Evolutionary conservation across 257 asterid genomes (phyloP), one percentile per base, ranked within the genome.

Genomic region (Nicotiana undulata): DNA sequence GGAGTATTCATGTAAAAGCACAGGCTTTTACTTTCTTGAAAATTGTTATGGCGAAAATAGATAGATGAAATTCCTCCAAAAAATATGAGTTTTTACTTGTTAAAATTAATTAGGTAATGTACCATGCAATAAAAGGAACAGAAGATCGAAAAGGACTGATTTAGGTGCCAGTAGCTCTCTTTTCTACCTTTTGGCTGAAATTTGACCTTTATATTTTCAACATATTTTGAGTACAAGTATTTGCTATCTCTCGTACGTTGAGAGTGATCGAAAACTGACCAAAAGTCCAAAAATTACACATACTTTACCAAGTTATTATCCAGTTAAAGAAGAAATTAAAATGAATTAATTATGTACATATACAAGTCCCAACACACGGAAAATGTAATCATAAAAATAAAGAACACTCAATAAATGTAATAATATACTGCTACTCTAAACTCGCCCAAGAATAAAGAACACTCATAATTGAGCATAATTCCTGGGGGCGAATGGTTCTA

Each of bases 401-500:
- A 40, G 16, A 66, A 37, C 20, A 1, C 2, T 8, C 0, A 11
- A 40, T 20, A 52, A 40, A 3, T 6, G 6, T 40, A 5, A 0
- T 51, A 51, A 24, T 20, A 12, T 10, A 9, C 0, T 70, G 6
- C 15, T 40, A 40, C 18, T 20, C 13, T 70, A 20, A 1, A 6
- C 77, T 40, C 4, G 6, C 2, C 13, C 2, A 0, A n/a, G n/a
- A n/a, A n/a, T n/a, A n/a, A n/a, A n/a, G n/a, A n/a, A n/a, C n/a
- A n/a, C n/a, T n/a, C n/a, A n/a, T n/a, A n/a, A n/a, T n/a, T n/a
- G n/a, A n/a, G n/a, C n/a, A n/a, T n/a, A n/a, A n/a, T n/a, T n/a
- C n/a, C n/a, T n/a, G 86, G 87, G 90, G 82, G 85, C 83, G 18
- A 80, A 74, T 60, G 5, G 78, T 24, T 74, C 61, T 74, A 74